Conservation (phyloP, 2,329 filamentous ascomycete genomes). For the Cercospora zeina region DNA sequence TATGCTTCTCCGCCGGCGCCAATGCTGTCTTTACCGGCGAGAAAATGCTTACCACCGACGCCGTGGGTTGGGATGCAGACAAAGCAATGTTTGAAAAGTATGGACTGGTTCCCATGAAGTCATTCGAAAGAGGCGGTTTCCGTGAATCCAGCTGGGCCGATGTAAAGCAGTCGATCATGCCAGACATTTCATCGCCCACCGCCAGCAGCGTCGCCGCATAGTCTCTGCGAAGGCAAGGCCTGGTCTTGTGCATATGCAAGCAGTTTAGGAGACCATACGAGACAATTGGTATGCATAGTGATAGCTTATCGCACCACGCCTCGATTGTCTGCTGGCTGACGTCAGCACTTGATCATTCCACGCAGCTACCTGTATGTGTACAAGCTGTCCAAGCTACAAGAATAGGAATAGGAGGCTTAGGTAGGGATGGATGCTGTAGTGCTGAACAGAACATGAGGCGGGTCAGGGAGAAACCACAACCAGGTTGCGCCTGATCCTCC, state of each 20-base stretch:
- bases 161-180: slow-evolving; percentile 26
- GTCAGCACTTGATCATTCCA: not conserved
- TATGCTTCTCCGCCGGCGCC: slow-evolving; percentile 87
- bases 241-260: not conserved
- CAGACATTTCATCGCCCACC: not conserved
- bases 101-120: slow-evolving; percentile 75
- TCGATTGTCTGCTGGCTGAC: not conserved
- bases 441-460: not conserved
- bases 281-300: not conserved
- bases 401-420: not conserved
- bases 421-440: no score
- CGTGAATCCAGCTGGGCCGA: slow-evolving; percentile 36
- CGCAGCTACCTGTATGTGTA: no score
- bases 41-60: slow-evolving; percentile 92
- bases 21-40: slow-evolving; percentile 96
- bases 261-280: not conserved
- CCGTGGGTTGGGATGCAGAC: slow-evolving; percentile 89
- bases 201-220: slow-evolving; percentile 5
- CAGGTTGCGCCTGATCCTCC: slow-evolving; percentile 2
- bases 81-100: slow-evolving; percentile 78
- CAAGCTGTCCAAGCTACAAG: not conserved
- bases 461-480: not conserved
- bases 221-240: not conserved
- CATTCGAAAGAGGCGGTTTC: slow-evolving; percentile 41
- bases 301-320: slow-evolving; percentile 1